Evolutionary conservation across 495 filamentous ascomycete genomes (phyloP), one percentile per base, ranked within the genome.

Genomic region (Xylaria curta): DNA sequence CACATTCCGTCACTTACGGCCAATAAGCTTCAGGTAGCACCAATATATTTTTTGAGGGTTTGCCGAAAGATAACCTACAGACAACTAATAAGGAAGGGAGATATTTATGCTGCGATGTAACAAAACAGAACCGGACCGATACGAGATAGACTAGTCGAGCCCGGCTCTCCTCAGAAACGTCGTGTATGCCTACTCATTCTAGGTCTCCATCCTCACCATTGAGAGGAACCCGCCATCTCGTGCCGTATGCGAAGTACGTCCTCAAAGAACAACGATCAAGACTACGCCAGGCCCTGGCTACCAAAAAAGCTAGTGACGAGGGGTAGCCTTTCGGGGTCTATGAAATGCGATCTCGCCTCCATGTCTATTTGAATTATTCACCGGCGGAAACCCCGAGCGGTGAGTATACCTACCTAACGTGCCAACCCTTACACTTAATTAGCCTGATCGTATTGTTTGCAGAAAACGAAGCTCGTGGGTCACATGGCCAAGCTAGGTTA

Each of bases 91-190:
- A 47, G 47, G 54, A 21, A 33, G 19, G 36, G 33, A 54, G n/a
- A 58, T 63, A 21, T 56, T 58, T 40, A 36, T 65, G 69, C 69
- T 71, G 60, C 69, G 51, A 71, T 71, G 60, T 47, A 71, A 71
- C 51, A 58, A 28, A 66, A 24, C n/a, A 60, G 38, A 65, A 40
- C 69, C 69, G 69, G 62, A 66, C 69, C 69, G 69, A 71, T 71
- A 65, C 69, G 62, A 71, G 26, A 26, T 44, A 66, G 4, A 49
- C 62, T 54, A 64, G 5, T 66, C 42, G 69, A 28, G 38, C 51
- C 40, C 40, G 36, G 42, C 61, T 40, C 47, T 66, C 51, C 7
- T 40, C 26, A 49, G 61, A 56, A 36, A 60, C 12, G 15, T 51
- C 12, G 38, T 33, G 40, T 53, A 71, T 42, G 60, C 26, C 62